Evolutionary conservation across 1,284 basidiomycete genomes (phyloP), one percentile per base, ranked within the genome.

Genomic region (Stygiomarasmius scandens): DNA sequence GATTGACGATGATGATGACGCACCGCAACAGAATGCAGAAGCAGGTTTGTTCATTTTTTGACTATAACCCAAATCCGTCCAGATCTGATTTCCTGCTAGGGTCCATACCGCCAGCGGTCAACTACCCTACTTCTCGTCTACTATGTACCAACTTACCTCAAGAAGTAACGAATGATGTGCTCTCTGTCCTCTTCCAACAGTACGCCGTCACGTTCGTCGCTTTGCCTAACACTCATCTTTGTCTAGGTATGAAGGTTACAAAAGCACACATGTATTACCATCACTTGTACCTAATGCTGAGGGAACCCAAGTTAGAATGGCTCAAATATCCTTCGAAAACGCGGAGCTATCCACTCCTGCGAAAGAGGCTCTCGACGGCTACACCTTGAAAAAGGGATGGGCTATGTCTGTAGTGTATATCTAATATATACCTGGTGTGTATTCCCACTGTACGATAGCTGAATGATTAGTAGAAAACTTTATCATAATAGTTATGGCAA

Each of bases 101-200:
- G 50, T 73, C 75, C 25, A 73, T 83, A 53, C 84, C 86, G n/a
- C 71, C 77, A 29, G 71, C 77, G 47, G 72, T 76, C 50, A 82
- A 85, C 64, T 81, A 83, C 54, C 82, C 83, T 32, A 86, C 88
- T n/a, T 74, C 84, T 23, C 80, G 84, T 50, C 71, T 92, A 54
- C 72, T 90, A 58, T 92, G 90, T 74, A 86, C 87, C 59, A 92
- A 92, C 71, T 75, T 93, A 32, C 91, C 91, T 1, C 83, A 86
- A 69, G 91, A 93, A 69, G 88, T 93, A 27, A 90, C 89, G 22
- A 86, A 91, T 64, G 87, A 89, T 59, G 86, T 92, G 41, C 79
- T 94, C 24, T 83, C 85, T 6, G 87, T 92, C n/a, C 74, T 95
- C 19, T 94, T 95, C 75, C 90, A 93, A 74, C 91, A 93, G 92